Evolutionary conservation across 2,329 filamentous ascomycete species (phyloP).

Genomic region (Fusarium odoratissimum): DNA sequence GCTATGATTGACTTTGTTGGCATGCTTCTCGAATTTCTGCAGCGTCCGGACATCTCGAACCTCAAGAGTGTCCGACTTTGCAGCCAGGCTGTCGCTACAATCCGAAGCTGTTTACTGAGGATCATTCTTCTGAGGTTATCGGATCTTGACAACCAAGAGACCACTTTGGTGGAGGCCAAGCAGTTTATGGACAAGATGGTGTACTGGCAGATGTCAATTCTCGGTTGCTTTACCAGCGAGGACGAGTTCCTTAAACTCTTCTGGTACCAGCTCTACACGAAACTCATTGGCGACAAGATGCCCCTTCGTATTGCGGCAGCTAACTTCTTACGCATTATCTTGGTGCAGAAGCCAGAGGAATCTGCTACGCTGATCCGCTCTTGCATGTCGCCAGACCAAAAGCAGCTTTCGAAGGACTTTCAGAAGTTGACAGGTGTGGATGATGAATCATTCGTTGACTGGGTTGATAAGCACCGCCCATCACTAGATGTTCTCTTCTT

Average conservation of each 20-base stretch:
- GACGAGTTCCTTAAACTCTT: conserved; percentile 86
- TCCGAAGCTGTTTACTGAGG: conserved; percentile 81
- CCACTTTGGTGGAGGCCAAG: conserved; percentile 70
- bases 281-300: conserved; percentile 77
- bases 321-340: conserved; percentile 88
- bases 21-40: conserved; percentile 86
- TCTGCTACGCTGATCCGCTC: conserved; percentile 79
- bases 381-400: conserved; percentile 76
- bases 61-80: conserved; percentile 94
- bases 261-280: conserved; percentile 93
- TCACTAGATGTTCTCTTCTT: conserved; percentile 87
- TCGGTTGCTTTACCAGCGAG: conserved; percentile 81
- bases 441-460: conserved; percentile 85
- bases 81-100: conserved; percentile 80
- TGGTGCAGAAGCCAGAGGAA: conserved; percentile 92
- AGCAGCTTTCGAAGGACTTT: conserved; percentile 79
- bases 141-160: conserved; percentile 77
- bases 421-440: conserved; percentile 88
- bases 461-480: conserved; percentile 85
- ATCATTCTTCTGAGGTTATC: conserved; percentile 85
- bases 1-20: conserved; percentile 87
- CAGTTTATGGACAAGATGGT: conserved; percentile 85
- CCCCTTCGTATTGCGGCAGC: conserved; percentile 80
- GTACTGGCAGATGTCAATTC: conserved; percentile 94
- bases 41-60: conserved; percentile 81